Percentiles rank a stretch among this genome's conserved stretches.
These are phyloP conservation scores for Aspergillus costaricaensis DNA, from an alignment of 2,329 filamentous ascomycete genomes.

Conservation along the genomic window DNA sequence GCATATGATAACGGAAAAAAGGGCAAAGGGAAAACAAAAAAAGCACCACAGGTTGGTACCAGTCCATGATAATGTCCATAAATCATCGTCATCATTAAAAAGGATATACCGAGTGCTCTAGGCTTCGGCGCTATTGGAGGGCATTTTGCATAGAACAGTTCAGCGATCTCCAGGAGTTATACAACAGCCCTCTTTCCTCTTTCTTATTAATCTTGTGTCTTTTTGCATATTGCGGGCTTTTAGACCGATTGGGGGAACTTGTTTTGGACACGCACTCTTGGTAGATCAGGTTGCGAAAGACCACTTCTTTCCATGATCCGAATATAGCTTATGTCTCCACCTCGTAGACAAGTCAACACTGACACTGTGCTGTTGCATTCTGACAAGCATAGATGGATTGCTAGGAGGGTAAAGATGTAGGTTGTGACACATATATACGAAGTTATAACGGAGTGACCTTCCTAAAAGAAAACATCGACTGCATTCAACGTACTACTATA, in stretches of 20 bases:
- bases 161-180: constrained; percentile 18
- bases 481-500: background rate
- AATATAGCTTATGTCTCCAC: background rate
- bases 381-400: too few species aligned
- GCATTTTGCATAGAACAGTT: constrained; percentile 27
- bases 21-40: constrained; percentile 6
- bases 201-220: constrained; percentile 1
- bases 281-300: background rate
- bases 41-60: constrained; percentile 15
- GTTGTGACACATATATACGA: too few species aligned
- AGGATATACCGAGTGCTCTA: constrained; percentile 16
- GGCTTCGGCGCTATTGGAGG: constrained; percentile 14
- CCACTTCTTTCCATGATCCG: background rate
- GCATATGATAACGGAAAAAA: background rate
- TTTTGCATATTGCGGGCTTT: constrained; percentile 16
- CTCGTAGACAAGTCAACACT: too few species aligned
- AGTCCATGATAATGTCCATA: constrained; percentile 15
- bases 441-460: too few species aligned
- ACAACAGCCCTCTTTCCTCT: constrained; percentile 10
- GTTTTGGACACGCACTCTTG: background rate
- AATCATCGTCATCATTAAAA: constrained; percentile 12
- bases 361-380: too few species aligned
- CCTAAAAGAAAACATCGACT: background rate
- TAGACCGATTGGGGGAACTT: constrained; percentile 12
- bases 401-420: too few species aligned